These are phyloP conservation scores for Xylariales sp. DNA, from an alignment of 2,329 filamentous ascomycete genomes.

Conservation along the genomic window DNA sequence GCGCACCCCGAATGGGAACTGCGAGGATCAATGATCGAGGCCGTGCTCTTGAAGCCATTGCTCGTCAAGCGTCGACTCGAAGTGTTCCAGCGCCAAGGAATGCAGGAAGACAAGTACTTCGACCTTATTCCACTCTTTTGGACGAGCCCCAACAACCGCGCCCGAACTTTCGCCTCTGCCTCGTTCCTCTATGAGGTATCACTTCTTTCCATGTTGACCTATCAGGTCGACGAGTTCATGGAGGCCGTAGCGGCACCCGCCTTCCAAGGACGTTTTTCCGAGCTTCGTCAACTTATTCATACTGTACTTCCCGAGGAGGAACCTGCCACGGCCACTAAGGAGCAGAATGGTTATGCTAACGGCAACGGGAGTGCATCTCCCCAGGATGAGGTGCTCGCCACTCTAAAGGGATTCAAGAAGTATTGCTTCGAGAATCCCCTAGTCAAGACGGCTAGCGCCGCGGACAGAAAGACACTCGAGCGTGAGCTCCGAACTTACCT, in stretches of 20 bases:
- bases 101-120: slow-evolving; percentile 44
- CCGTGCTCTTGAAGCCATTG: slow-evolving; percentile 35
- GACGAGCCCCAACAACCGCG: slow-evolving; percentile 40
- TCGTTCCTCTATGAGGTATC: slow-evolving; percentile 41
- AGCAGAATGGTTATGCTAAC: slow-evolving; percentile 22
- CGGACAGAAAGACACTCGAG: slow-evolving; percentile 31
- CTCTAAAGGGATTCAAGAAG: slow-evolving; percentile 36
- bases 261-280: slow-evolving; percentile 25
- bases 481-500: slow-evolving; percentile 38
- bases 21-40: slow-evolving; percentile 39
- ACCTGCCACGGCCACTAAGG: neutral
- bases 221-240: slow-evolving; percentile 43
- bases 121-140: slow-evolving; percentile 43
- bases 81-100: slow-evolving; percentile 39
- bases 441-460: slow-evolving; percentile 33
- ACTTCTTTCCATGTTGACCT: slow-evolving; percentile 41
- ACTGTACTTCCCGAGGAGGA: slow-evolving; percentile 26
- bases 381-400: slow-evolving; percentile 29
- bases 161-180: slow-evolving; percentile 37
- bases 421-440: slow-evolving; percentile 34
- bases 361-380: slow-evolving; percentile 24
- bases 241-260: slow-evolving; percentile 37
- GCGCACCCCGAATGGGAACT: slow-evolving; percentile 39
- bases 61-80: slow-evolving; percentile 35
- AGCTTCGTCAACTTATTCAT: slow-evolving; percentile 34